Evolutionary conservation across 257 asterid genomes (phyloP), one percentile per base, ranked within the genome.

Genomic region (Fraxinus americana): DNA sequence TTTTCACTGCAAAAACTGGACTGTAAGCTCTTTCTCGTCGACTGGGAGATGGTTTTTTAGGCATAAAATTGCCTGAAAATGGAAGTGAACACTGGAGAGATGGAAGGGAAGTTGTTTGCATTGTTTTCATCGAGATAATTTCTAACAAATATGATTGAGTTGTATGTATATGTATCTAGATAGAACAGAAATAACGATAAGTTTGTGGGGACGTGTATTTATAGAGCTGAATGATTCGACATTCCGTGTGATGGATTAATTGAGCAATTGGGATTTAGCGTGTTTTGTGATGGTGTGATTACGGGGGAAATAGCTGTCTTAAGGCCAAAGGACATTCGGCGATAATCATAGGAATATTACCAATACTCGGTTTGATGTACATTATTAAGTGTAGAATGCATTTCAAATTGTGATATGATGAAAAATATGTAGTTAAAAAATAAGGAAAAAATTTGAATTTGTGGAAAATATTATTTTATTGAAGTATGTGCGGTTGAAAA

Each of bases 41-140:
- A 23, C 43, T 9, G 5, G n/a, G 10, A 72, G 17, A 2, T 7
- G 54, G 32, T 25, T 72, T 61, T 34, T 19, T 12, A 8, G 34
- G 69, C 41, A 34, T 36, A 29, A 67, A 52, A 23, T 67, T 67
- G 27, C 43, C 23, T 13, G 52, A 41, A 35, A 23, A 25, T 73
- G 67, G 12, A 52, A 16, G 68, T 43, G 32, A 41, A 38, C 6
- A n/a, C 2, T 36, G 71, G 23, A 21, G 57, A 8, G 68, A 38
- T 35, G 63, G 25, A 45, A 63, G 34, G 27, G 71, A 59, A 65
- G 30, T 27, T 73, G 67, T 6, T 30, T 50, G 76, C 67, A 72
- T 73, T 5, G 43, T 38, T 25, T 19, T 57, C 30, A 59, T 59
- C 29, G 4, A 0, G 9, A 19, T 19, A n/a, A 59, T n/a, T 59